phyloP scores from a whole-genome alignment of 306 rosid genomes.

The Cucumis hystrix region DNA sequence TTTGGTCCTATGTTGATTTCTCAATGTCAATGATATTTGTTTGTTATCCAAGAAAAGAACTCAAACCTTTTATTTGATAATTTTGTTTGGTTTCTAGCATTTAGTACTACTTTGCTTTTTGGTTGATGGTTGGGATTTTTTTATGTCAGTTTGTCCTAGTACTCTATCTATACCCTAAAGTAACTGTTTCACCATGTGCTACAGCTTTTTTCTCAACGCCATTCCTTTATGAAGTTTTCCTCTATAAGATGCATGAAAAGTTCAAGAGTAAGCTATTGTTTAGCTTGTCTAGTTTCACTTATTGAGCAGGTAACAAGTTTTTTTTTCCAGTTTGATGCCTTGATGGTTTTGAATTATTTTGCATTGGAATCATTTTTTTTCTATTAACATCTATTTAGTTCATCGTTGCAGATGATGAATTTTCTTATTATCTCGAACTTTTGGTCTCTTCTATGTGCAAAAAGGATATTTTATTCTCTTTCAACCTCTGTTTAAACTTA shows the following conservation, averaged over 20 bases:
- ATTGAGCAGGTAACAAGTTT: constrained; percentile 72
- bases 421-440: too few species aligned
- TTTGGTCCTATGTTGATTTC: neutral
- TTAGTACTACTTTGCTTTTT: neutral
- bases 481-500: too few species aligned
- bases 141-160: neutral
- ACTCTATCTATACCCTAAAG: constrained; percentile 9
- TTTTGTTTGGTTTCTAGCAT: neutral
- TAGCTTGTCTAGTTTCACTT: constrained; percentile 70
- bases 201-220: constrained; percentile 52
- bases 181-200: constrained; percentile 14
- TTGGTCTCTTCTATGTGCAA: too few species aligned
- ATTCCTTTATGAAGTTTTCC: constrained; percentile 40
- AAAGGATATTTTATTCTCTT: too few species aligned
- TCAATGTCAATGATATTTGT: neutral
- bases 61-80: neutral
- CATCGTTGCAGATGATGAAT: neutral
- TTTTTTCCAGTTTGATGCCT: neutral
- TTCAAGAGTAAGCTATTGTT: constrained; percentile 60
- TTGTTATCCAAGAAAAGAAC: neutral
- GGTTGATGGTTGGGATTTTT: neutral
- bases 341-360: neutral
- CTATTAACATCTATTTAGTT: neutral
- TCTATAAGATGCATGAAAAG: constrained; percentile 31
- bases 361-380: neutral